Percentiles rank a stretch among this genome's conserved stretches.
Evolutionary conservation across 768 basidiomycete genomes (phyloP).

Genomic region (Lanmaoa pseudosensibilis): DNA sequence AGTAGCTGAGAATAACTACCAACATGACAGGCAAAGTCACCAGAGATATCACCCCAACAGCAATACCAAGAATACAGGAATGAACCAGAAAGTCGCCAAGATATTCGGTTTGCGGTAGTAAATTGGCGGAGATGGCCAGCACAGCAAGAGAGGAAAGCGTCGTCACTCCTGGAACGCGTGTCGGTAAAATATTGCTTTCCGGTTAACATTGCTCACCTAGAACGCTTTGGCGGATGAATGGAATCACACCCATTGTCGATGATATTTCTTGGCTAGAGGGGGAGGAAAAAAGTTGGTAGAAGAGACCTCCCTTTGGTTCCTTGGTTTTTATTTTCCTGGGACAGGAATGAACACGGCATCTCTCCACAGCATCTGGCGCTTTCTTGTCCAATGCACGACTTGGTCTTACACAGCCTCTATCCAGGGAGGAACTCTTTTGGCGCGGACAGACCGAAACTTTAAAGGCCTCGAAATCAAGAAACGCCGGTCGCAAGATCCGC

Average conservation of each 20-base stretch:
- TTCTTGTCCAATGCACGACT: background rate
- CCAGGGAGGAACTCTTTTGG: too few species aligned
- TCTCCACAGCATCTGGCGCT: background rate
- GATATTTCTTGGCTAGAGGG: background rate
- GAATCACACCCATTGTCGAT: constrained; percentile 16
- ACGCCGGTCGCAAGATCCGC: background rate
- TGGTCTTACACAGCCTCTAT: constrained; percentile 1
- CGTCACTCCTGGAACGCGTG: constrained; percentile 10
- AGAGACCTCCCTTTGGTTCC: background rate
- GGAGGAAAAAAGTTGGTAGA: background rate
- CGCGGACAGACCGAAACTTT: too few species aligned
- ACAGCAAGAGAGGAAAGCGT: constrained; percentile 32
- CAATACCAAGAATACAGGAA: constrained; percentile 32
- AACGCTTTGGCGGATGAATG: constrained; percentile 16
- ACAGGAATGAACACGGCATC: background rate
- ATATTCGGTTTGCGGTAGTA: constrained; percentile 23
- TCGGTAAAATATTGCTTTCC: constrained; percentile 1
- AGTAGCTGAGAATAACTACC: background rate
- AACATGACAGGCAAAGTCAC: constrained; percentile 33
- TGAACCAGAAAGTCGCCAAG: constrained; percentile 14
- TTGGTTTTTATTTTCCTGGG: constrained; percentile 13
- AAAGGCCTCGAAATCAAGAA: background rate
- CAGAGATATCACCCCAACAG: constrained; percentile 29
- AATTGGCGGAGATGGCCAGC: constrained; percentile 29
- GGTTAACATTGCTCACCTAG: constrained; percentile 19